phyloP scores from a whole-genome alignment of 164 flowering plant species.

The Cinnamomum micranthum region DNA sequence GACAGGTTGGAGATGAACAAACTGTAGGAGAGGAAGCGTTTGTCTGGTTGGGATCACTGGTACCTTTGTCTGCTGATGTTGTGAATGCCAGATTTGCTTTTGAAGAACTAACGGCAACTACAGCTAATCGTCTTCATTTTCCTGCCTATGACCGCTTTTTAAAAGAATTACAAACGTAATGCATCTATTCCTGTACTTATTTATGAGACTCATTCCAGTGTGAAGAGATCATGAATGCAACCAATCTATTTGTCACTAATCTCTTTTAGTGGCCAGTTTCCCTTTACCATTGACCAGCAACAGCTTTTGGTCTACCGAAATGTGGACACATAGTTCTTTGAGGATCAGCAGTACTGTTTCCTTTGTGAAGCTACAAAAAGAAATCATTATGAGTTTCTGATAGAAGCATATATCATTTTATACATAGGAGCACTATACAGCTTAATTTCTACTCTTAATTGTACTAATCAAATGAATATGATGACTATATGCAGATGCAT shows the following conservation, averaged over 20 bases:
- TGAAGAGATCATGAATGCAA: not conserved
- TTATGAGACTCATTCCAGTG: not conserved
- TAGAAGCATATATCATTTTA: not conserved
- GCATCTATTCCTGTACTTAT: not conserved
- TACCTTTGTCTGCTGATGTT: conserved; percentile 65
- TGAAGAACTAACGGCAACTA: conserved; percentile 74
- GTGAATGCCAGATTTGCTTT: conserved; percentile 77
- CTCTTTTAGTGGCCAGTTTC: not conserved
- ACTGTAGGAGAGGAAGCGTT: conserved; percentile 79
- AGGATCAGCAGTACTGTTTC: no score
- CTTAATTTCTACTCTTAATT: no score
- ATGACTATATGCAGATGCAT: conserved; percentile 42
- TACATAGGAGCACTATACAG: not conserved
- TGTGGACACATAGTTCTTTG: no score
- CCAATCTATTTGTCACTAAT: not conserved
- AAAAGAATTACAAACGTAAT: conserved; percentile 64
- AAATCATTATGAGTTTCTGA: no score
- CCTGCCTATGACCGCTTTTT: conserved; percentile 78
- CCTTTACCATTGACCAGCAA: not conserved
- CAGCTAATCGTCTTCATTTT: conserved; percentile 57
- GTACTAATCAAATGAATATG: not conserved
- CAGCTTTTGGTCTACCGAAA: no score
- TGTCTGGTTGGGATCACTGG: conserved; percentile 71
- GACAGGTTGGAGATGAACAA: conserved; percentile 57
- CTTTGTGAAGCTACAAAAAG: no score